Conservation (phyloP, 208 protist genomes). For the Leishmania major region DNA sequence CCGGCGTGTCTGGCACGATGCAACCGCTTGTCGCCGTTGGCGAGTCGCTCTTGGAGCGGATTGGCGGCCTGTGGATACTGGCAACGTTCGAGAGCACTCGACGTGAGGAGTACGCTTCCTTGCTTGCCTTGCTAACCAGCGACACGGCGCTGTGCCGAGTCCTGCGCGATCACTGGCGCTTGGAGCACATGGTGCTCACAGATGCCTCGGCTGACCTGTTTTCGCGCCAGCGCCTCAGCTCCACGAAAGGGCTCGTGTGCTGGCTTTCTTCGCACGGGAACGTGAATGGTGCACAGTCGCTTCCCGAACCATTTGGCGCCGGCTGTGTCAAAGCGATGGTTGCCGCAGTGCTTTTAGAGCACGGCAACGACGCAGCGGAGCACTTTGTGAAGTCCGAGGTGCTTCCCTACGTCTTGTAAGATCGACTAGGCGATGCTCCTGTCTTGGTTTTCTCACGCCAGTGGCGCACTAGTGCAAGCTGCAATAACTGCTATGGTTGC, state of each 20-base stretch:
- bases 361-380: constrained; percentile 48
- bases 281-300: constrained; percentile 31
- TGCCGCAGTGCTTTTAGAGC: constrained; percentile 72
- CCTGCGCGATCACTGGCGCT: constrained; percentile 68
- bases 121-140: constrained; percentile 56
- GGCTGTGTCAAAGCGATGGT: constrained; percentile 75
- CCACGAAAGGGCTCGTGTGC: constrained; percentile 51
- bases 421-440: not conserved
- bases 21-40: constrained; percentile 57
- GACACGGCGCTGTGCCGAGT: constrained; percentile 69
- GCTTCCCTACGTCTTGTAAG: constrained; percentile 44
- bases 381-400: constrained; percentile 65
- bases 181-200: constrained; percentile 88
- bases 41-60: constrained; percentile 54
- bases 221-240: constrained; percentile 43
- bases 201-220: constrained; percentile 76
- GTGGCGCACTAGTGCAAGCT: not conserved
- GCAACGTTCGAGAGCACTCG: constrained; percentile 63
- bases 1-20: constrained; percentile 65
- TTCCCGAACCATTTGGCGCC: constrained; percentile 77
- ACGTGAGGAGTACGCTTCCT: constrained; percentile 51
- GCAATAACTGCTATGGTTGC: not conserved
- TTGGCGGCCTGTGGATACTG: constrained; percentile 50
- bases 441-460: not conserved
- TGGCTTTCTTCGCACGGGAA: constrained; percentile 53